Evolutionary conservation across 768 basidiomycete genomes (phyloP), one percentile per base, ranked within the genome.

Genomic region (Suillus subluteus): DNA sequence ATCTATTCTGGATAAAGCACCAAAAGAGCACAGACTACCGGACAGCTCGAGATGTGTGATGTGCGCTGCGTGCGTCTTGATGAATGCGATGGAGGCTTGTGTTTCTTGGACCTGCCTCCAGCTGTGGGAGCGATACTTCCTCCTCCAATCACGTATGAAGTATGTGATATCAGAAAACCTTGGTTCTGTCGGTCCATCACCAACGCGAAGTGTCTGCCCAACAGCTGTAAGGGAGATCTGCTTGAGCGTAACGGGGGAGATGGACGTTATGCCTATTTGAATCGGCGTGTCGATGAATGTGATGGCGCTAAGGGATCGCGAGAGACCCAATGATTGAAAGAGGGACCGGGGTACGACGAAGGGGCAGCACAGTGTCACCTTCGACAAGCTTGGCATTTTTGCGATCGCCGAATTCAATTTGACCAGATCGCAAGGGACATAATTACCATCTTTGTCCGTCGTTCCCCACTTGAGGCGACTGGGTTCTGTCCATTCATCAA

Each of bases 401-500:
- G 68, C 64, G 65, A 78, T 46, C 58, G 77, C 77, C 30, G 68
- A 56, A 6, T 73, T 54, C 65, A 69, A 69, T 38, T 71, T 70
- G 3, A 74, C 73, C 48, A 78, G 65, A 64, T 77, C 67, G 62
- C 68, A n/a, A 0, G 77, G 73, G 48, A 71, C 72, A 23, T 79
- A 79, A 52, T 75, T 75, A 55, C 69, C 72, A 9, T 79, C 74
- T 58, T 75, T 77, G 69, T 77, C 77, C 38, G 76, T 66, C 30
- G 69, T 68, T 35, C 77, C 77, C 32, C 76, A 58, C 62, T 78
- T 78, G 26, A 79, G 69, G n/a, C 77, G 77, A 26, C 70, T 73
- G 1, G 77, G 79, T 40, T 78, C 77, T 38, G 77, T 77, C 77
- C 77, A 78, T 58, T 78, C 77, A 65, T 79, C 78, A 48, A 76